Evolutionary conservation across 306 rosid genomes (phyloP).

Genomic region (Oemleria cerasiformis): DNA sequence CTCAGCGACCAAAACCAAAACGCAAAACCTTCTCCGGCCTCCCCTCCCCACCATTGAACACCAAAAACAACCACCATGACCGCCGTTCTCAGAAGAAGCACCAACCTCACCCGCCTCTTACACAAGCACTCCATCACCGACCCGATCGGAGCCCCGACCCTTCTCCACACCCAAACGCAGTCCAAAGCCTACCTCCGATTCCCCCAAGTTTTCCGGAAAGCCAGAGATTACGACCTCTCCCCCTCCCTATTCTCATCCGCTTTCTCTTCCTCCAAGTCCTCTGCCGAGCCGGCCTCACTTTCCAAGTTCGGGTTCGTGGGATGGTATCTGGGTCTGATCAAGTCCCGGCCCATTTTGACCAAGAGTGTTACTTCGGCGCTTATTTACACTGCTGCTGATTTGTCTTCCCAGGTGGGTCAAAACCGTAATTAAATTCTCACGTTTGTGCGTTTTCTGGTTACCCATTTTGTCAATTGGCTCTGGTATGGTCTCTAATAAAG

Average conservation of each 20-base stretch:
- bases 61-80: conserved; percentile 27
- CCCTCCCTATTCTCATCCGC: conserved; percentile 46
- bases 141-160: conserved; percentile 21
- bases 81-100: conserved; percentile 32
- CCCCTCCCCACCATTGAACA: neutral
- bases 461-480: neutral
- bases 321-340: conserved; percentile 81
- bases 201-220: conserved; percentile 35
- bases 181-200: conserved; percentile 44
- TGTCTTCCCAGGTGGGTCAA: conserved; percentile 70
- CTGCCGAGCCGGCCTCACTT: conserved; percentile 17
- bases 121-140: conserved; percentile 26
- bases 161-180: conserved; percentile 22
- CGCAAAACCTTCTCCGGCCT: neutral
- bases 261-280: conserved; percentile 46
- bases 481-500: neutral
- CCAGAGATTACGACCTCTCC: conserved; percentile 36
- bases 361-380: conserved; percentile 69
- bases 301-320: conserved; percentile 55
- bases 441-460: neutral
- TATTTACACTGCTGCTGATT: conserved; percentile 76
- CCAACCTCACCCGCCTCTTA: conserved; percentile 27
- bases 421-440: too few species aligned
- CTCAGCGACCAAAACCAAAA: neutral
- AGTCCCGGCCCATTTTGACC: conserved; percentile 60